Conservation (phyloP, 2,329 filamentous ascomycete genomes). For the Penicillium fuscoglaucum region DNA sequence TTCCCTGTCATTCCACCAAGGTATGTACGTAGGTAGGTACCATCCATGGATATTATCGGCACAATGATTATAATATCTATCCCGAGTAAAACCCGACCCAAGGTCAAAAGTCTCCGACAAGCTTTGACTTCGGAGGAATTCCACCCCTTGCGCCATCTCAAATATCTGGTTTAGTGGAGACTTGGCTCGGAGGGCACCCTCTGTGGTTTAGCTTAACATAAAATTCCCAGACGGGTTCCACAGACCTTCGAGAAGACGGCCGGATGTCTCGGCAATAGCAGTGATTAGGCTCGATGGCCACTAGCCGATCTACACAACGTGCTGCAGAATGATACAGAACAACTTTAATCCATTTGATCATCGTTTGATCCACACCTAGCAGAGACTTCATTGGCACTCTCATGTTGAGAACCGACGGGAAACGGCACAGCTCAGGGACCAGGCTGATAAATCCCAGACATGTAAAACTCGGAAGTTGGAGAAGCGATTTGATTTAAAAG, state of each 20-base stretch:
- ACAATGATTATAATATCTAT: neutral
- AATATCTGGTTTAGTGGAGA: neutral
- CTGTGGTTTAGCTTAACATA: neutral
- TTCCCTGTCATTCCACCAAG: neutral
- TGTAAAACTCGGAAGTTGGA: neutral
- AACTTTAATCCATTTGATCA: neutral
- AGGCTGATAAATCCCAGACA: neutral
- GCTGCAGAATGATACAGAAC: constrained; percentile 10
- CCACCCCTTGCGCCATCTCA: neutral
- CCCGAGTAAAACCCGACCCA: neutral
- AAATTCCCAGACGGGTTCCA: neutral
- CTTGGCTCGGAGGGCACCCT: neutral
- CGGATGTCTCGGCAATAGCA: neutral
- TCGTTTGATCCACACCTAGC: constrained; percentile 3
- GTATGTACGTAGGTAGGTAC: too few species aligned
- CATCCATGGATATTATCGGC: neutral
- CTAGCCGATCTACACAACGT: neutral
- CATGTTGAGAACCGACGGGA: neutral
- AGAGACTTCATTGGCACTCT: constrained; percentile 1
- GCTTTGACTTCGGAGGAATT: neutral
- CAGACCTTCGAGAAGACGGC: neutral
- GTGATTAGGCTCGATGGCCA: neutral
- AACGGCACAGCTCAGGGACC: neutral
- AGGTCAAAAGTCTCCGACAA: neutral
- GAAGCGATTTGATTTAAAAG: neutral